These are phyloP conservation scores for Zasmidium citrigriseum DNA, from an alignment of 2,329 filamentous ascomycete species.

Conservation along the genomic window DNA sequence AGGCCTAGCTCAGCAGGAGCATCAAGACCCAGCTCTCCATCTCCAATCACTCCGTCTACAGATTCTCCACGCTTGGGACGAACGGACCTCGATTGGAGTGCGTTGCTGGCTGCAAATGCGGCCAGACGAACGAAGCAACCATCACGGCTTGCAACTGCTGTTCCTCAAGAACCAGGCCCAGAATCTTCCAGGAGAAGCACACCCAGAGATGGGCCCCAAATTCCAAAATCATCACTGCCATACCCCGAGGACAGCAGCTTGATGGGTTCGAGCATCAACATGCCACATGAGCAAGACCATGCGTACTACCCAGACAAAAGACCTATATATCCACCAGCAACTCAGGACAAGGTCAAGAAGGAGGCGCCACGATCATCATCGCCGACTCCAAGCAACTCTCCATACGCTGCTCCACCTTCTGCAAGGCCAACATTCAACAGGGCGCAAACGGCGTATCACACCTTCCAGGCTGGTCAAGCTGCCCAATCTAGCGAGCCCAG, in stretches of 20 bases:
- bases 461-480: neutral
- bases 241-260: slow-evolving; percentile 44
- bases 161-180: slow-evolving; percentile 21
- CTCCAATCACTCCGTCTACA: slow-evolving; percentile 20
- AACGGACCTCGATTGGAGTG: slow-evolving; percentile 36
- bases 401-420: slow-evolving; percentile 10
- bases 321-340: neutral
- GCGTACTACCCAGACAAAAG: slow-evolving; percentile 35
- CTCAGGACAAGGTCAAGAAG: neutral
- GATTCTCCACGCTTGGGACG: slow-evolving; percentile 30
- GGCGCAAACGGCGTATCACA: neutral
- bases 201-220: neutral
- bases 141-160: slow-evolving; percentile 26
- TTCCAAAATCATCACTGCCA: slow-evolving; percentile 36
- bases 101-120: slow-evolving; percentile 29
- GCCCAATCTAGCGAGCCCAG: too few relatives aligned
- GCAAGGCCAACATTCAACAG: neutral
- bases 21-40: slow-evolving; percentile 31
- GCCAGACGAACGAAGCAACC: slow-evolving; percentile 27
- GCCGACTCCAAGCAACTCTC: slow-evolving; percentile 19
- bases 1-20: slow-evolving; percentile 22
- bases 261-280: slow-evolving; percentile 37
- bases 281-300: slow-evolving; percentile 47
- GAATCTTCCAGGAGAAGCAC: slow-evolving; percentile 35
- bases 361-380: slow-evolving; percentile 15